Evolutionary conservation across 2,329 filamentous ascomycete genomes (phyloP).

Genomic region (Cordyceps cicadae): DNA sequence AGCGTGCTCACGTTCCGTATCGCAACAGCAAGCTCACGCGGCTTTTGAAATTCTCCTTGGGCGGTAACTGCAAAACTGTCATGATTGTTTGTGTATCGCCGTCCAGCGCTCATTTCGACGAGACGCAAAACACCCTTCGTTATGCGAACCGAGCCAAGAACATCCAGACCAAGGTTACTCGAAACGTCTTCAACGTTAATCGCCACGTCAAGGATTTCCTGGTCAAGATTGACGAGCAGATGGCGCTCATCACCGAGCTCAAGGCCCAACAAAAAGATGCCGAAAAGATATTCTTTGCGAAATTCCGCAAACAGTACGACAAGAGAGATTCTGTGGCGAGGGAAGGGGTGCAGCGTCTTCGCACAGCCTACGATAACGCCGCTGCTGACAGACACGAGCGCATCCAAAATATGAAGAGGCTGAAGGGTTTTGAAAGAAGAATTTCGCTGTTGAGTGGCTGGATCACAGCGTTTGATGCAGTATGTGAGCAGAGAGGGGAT

Average conservation of each 20-base stretch:
- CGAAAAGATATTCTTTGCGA: constrained; percentile 71
- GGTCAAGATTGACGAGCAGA: constrained; percentile 98
- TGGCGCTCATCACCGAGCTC: constrained; percentile 91
- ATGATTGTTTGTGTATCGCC: constrained; percentile 99
- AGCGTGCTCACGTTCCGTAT: constrained; percentile 91
- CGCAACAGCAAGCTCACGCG: constrained; percentile 95
- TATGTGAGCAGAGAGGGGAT: constrained; percentile 59
- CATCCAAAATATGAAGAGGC: constrained; percentile 68
- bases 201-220: constrained; percentile 98
- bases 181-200: constrained; percentile 98
- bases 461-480: constrained; percentile 82
- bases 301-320: constrained; percentile 84
- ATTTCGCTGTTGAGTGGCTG: constrained; percentile 83
- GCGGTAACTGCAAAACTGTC: constrained; percentile 96
- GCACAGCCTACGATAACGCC: constrained; percentile 76
- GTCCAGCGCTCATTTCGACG: constrained; percentile 92
- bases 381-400: constrained; percentile 70
- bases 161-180: constrained; percentile 98
- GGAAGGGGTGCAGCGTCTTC: constrained; percentile 73
- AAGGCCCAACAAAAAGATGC: constrained; percentile 87
- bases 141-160: constrained; percentile 99
- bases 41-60: constrained; percentile 90
- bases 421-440: constrained; percentile 74
- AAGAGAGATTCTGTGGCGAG: constrained; percentile 69
- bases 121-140: constrained; percentile 94